Conservation (phyloP, 179 eudicot species). For the Carnegiea gigantea region DNA sequence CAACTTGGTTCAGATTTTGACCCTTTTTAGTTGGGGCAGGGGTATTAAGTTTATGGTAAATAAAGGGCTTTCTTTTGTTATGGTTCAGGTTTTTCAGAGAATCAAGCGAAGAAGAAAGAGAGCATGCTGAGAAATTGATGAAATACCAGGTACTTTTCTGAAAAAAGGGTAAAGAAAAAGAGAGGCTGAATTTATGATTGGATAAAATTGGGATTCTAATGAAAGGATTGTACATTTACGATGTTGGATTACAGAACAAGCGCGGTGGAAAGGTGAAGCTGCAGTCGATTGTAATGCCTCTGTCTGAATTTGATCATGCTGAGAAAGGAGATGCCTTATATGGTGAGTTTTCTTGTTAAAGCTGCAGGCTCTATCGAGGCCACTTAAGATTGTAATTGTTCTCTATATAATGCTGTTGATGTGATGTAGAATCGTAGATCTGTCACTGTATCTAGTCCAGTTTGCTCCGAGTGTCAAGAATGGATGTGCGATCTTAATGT, state of each 20-base stretch:
- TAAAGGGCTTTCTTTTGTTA: neutral
- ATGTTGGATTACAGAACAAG: constrained; percentile 57
- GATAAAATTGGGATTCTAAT: neutral
- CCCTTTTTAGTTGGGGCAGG: neutral
- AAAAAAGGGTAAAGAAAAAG: neutral
- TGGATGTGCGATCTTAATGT: neutral
- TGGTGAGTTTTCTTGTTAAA: constrained; percentile 46
- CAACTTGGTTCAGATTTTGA: neutral
- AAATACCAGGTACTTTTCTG: constrained; percentile 69
- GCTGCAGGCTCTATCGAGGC: neutral
- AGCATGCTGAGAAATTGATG: constrained; percentile 91
- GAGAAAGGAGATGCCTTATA: constrained; percentile 95
- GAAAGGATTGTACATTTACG: neutral
- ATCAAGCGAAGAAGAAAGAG: constrained; percentile 92
- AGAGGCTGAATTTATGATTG: neutral
- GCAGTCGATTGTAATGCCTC: constrained; percentile 81
- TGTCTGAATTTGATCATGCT: constrained; percentile 84
- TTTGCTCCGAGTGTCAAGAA: neutral
- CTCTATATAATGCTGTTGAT: neutral
- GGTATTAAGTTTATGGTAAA: neutral
- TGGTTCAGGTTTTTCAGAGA: constrained; percentile 77
- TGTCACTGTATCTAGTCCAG: neutral
- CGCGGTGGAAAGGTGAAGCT: constrained; percentile 94
- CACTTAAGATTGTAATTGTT: neutral
- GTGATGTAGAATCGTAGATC: neutral